Evolutionary conservation across 805 yeast genomes (phyloP).

Genomic region (Candida ovalis): DNA sequence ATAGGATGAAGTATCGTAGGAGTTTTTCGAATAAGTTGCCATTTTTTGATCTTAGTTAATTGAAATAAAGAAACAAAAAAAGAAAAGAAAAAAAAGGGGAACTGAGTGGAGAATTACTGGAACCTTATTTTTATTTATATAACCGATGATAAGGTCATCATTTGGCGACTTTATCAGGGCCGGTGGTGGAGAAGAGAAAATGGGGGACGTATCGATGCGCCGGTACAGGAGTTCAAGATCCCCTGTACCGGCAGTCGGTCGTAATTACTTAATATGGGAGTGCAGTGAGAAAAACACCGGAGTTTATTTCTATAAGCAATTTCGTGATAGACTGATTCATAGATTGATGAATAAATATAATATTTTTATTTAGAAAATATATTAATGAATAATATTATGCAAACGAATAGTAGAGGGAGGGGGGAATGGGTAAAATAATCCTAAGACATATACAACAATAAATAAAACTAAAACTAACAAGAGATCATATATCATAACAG

Average conservation of each 20-base stretch:
- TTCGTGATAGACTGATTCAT: no score
- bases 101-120: no score
- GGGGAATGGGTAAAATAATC: no score
- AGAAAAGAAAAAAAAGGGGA: not conserved
- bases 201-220: not conserved
- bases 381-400: no score
- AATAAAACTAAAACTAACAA: not conserved
- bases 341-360: not conserved
- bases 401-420: no score
- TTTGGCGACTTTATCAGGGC: not conserved
- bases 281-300: no score
- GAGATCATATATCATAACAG: not conserved
- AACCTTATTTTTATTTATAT: not conserved
- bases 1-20: constrained; percentile 50
- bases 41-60: constrained; percentile 28
- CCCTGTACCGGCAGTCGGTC: not conserved
- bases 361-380: no score
- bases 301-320: no score
- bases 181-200: no score
- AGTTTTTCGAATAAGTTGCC: constrained; percentile 53
- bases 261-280: no score
- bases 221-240: not conserved
- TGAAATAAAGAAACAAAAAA: not conserved
- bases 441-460: not conserved
- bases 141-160: no score